A percentile compares a stretch with the other conserved stretches of the same genome.
Conservation (phyloP, 495 filamentous ascomycete species). For the Podospora tetraspora region DNA sequence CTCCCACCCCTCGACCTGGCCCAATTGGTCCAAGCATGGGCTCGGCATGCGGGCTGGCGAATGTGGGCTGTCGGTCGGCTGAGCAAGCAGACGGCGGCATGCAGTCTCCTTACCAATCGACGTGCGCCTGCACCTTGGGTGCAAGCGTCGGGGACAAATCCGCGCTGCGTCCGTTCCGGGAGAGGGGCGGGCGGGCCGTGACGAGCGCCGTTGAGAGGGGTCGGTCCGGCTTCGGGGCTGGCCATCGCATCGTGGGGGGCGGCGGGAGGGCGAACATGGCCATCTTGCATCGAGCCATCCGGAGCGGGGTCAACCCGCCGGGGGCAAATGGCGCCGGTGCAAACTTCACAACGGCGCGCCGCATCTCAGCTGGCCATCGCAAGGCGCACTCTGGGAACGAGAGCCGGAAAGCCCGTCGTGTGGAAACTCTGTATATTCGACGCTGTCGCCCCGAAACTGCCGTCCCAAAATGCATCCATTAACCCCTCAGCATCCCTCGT, state of each 20-base stretch:
- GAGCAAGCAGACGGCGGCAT: constrained; percentile 12
- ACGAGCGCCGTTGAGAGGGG: background rate
- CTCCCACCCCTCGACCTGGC: no score
- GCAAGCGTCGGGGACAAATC: constrained; percentile 6
- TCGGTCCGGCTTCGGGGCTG: background rate
- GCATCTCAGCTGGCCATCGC: background rate
- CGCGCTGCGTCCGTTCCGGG: constrained; percentile 8
- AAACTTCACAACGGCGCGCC: background rate
- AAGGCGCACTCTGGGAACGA: background rate
- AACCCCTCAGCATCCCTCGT: background rate
- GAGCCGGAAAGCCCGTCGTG: background rate
- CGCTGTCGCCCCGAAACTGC: background rate
- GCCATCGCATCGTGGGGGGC: background rate
- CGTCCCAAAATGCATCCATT: background rate
- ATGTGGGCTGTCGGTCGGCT: constrained; percentile 2
- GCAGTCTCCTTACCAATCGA: constrained; percentile 15
- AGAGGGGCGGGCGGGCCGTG: background rate
- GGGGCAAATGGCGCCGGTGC: background rate
- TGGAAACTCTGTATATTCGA: background rate
- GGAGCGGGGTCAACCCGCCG: no score
- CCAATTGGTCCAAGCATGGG: constrained; percentile 10
- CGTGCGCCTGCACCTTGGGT: constrained; percentile 1
- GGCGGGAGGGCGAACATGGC: no score
- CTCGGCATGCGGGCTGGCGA: background rate
- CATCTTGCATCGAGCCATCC: no score